These are phyloP conservation scores for Mrakia gelida DNA, from an alignment of 768 basidiomycete species.

Conservation along the genomic window DNA sequence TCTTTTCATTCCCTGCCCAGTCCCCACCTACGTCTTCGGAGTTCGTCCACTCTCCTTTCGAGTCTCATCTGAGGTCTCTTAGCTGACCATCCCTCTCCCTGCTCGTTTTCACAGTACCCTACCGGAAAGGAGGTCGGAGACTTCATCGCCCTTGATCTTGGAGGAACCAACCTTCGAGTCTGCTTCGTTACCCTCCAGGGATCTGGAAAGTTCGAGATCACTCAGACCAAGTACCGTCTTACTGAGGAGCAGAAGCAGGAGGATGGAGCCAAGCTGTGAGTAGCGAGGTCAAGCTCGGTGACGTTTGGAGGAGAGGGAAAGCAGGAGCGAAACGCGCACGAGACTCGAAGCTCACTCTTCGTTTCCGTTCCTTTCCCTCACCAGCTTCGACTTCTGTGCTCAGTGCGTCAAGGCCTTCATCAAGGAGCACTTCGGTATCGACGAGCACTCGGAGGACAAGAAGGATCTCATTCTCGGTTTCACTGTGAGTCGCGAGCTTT, in stretches of 20 bases:
- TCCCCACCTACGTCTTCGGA: conserved; percentile 87
- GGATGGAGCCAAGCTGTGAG: conserved; percentile 80
- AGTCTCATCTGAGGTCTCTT: background rate
- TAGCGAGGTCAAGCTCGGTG: background rate
- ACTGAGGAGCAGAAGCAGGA: conserved; percentile 97
- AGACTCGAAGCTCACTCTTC: background rate
- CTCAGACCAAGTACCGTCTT: conserved; percentile 93
- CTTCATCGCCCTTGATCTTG: conserved; percentile 68
- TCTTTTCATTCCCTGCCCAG: conserved; percentile 67
- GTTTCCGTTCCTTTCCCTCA: no score
- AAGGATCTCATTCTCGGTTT: conserved; percentile 78
- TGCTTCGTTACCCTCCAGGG: conserved; percentile 91
- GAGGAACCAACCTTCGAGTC: conserved; percentile 94
- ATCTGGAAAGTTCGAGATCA: conserved; percentile 93
- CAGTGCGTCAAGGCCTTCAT: conserved; percentile 87
- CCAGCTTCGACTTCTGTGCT: conserved; percentile 83
- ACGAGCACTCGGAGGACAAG: conserved; percentile 40
- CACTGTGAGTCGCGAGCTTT: conserved; percentile 59
- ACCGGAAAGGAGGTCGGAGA: conserved; percentile 82
- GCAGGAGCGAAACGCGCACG: background rate
- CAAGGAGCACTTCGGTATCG: conserved; percentile 56
- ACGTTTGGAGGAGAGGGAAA: background rate
- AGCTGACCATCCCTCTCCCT: background rate
- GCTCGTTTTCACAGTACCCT: conserved; percentile 58
- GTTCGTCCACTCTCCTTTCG: conserved; percentile 33